A percentile compares a stretch with the other conserved stretches of the same genome.
Conservation (phyloP, 306 rosid genomes). For the Phaseolus lunatus region DNA sequence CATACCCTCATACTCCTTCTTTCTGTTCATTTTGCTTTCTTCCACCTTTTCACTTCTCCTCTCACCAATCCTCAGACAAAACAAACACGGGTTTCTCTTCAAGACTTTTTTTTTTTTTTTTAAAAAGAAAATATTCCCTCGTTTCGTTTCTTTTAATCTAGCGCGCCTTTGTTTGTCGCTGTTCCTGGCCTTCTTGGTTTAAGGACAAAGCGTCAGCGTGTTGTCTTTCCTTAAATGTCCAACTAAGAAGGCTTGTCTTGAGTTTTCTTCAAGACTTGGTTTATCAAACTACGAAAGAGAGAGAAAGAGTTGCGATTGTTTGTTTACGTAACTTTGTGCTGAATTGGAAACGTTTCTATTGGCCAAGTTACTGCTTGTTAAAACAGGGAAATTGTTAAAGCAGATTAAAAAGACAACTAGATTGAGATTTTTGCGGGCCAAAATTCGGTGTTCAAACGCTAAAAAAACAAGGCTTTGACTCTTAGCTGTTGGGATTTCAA, state of each 20-base stretch:
- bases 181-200: conserved; percentile 32
- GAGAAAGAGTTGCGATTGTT: conserved; percentile 22
- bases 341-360: conserved; percentile 48
- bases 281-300: background rate
- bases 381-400: conserved; percentile 18
- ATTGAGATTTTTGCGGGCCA: conserved; percentile 53
- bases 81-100: background rate
- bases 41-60: background rate
- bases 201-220: conserved; percentile 44
- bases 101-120: background rate
- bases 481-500: conserved; percentile 23
- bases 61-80: background rate
- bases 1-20: background rate
- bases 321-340: conserved; percentile 20
- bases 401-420: conserved; percentile 33
- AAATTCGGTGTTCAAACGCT: conserved; percentile 47
- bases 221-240: conserved; percentile 48
- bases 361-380: conserved; percentile 37
- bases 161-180: background rate
- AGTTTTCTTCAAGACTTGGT: conserved; percentile 69
- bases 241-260: conserved; percentile 48
- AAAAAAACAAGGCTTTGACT: conserved; percentile 49
- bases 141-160: background rate
- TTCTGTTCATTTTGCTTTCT: background rate
- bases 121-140: background rate